A percentile compares a stretch with the other conserved stretches of the same genome.
Evolutionary conservation across 1,284 basidiomycete species (phyloP).

Genomic region (Ganoderma lucidum): DNA sequence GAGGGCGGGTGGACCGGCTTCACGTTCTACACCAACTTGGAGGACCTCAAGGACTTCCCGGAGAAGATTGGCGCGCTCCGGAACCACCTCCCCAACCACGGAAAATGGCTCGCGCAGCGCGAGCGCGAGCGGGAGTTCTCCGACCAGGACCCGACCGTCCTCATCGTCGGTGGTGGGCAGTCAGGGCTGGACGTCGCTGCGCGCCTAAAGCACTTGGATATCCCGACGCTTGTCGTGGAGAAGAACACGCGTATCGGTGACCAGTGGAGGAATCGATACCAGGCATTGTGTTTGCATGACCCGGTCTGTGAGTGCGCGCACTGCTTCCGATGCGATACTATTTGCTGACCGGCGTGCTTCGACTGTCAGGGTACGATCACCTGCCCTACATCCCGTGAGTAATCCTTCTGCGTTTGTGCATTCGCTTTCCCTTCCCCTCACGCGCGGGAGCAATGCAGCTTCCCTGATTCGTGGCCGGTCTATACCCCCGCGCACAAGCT

Average conservation of each 20-base stretch:
- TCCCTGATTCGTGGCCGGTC: constrained; percentile 68
- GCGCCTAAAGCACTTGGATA: constrained; percentile 60
- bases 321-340: not conserved
- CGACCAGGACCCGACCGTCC: constrained; percentile 51
- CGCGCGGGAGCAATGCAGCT: constrained; percentile 43
- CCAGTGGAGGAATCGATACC: constrained; percentile 67
- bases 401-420: not conserved
- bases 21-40: constrained; percentile 66
- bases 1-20: constrained; percentile 64
- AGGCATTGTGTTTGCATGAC: constrained; percentile 69
- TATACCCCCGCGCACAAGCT: constrained; percentile 68
- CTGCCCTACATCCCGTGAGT: constrained; percentile 56
- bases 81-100: constrained; percentile 49
- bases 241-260: constrained; percentile 61
- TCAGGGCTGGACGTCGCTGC: constrained; percentile 69
- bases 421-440: not conserved
- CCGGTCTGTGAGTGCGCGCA: constrained; percentile 62
- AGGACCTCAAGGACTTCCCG: constrained; percentile 60
- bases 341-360: not conserved
- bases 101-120: constrained; percentile 50
- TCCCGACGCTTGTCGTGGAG: constrained; percentile 63
- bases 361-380: constrained; percentile 57
- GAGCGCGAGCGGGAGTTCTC: constrained; percentile 50
- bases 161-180: constrained; percentile 74
- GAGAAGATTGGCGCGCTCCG: constrained; percentile 51